Evolutionary conservation across 305 asterid species (phyloP), one percentile per base, ranked within the genome.

Genomic region (Fraxinus greggii): DNA sequence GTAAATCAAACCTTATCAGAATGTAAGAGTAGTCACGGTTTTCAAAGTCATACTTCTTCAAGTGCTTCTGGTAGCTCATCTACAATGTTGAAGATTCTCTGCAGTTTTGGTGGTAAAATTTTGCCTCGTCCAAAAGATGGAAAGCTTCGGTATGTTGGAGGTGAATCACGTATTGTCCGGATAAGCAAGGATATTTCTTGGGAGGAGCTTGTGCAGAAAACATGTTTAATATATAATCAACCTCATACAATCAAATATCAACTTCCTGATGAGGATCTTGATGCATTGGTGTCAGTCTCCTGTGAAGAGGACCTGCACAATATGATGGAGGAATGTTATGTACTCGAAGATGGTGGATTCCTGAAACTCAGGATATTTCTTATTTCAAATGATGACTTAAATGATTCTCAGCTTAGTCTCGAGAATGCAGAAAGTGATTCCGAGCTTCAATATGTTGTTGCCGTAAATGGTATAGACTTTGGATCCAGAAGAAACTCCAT

Each of bases 261-360:
- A 92, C 98, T 95, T 88, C 98, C 98, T 59, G 98, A 93, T n/a
- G 98, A 94, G 93, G 98, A 93, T 86, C 96, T 94, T 80, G 98
- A 95, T 85, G 92, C 98, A n/a, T 85, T 95, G 89, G 98, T 95
- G 31, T 91, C 98, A 32, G 97, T 95, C 73, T 92, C 98, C 48
- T 89, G 92, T 85, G 93, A 93, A 24, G 98, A 93, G 88, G 98
- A 95, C 82, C 80, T 95, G 42, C 95, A 87, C 80, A 95, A 95
- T 85, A 93, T 95, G 98, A 90, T 95, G 85, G 98, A 95, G 80
- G 98, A 95, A 86, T 89, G 92, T 82, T 88, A 83, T 79, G 88
- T 82, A 80, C 89, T 91, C 76, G 90, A 85, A 76, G 91, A 84
- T 83, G 90, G 89, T 79, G 97, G 92, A 80, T 84, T 93, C 31